Base-by-base conservation (phyloP, 768 basidiomycete species). In the Inosperma sp. region DNA sequence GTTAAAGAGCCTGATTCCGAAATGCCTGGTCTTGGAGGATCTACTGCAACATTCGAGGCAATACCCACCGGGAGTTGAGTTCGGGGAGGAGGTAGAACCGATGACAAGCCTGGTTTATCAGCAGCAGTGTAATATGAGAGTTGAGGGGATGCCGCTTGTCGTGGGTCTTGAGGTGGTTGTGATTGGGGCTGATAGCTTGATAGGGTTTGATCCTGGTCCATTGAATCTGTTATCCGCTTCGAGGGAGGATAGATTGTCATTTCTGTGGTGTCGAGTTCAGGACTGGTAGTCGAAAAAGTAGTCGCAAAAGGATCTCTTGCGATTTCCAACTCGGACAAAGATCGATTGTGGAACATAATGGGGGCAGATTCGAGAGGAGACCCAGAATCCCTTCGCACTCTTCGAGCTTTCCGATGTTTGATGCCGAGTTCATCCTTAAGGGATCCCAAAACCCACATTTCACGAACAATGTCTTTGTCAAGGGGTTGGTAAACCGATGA, bases 381-480 rank as follows among this genome's bases (percentile, higher is more conserved):
- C 21, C 50, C 45, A 23, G 51, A 48, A 47, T 40, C 55, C 56
- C 43, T 62, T 31, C 63, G 64, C 39, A 70, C 71, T 53, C 76
- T 77, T 60, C 72, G 80, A 27, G 66, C 66, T 43, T 80, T 82
- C 31, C 82, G 78, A 58, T 83, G 86, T 29, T 72, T 66, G 49
- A 93, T 77, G 3, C 90, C 90, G 4, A 93, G 72, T 33, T 75
- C 80, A 55, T 91, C 88, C 64, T 93, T 93, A 49, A 93, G 74
- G 61, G 91, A 82, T 3, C 90, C 90, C 51, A 66, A 61, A 4
- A 92, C 88, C 89, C 88, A 92, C 80, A 83, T 86, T 72, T 98
- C 95, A 23, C 95, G 84, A 7, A 98, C 75, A 49, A 97, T 84
- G 59, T 96, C 89, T 63, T 83, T 86, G 74, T 98, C 95, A 14